Conservation (phyloP, 2,329 filamentous ascomycete species). For the Fusarium devonianum region DNA sequence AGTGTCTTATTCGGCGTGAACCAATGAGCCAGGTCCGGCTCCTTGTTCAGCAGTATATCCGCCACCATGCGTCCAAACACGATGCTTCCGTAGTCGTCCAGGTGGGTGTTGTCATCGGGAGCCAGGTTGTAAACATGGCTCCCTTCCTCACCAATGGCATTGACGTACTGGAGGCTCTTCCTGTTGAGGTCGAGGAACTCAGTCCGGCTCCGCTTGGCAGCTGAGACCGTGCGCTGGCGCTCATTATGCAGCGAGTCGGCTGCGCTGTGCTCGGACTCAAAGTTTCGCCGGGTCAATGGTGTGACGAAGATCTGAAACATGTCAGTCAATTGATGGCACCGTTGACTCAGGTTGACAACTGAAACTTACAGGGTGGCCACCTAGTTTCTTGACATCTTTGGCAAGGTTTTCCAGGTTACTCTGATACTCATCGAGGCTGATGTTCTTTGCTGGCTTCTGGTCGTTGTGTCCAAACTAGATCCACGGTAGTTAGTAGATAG, state of each 20-base stretch:
- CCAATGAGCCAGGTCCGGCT: not conserved
- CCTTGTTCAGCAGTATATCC: not conserved
- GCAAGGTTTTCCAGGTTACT: not conserved
- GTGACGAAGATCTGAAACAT: not conserved
- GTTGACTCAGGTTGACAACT: not conserved
- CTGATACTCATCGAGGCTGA: slow-evolving; percentile 2
- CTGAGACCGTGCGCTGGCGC: not conserved
- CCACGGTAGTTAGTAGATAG: not conserved
- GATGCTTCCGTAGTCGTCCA: not conserved
- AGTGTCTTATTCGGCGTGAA: not conserved
- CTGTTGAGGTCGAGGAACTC: slow-evolving; percentile 1
- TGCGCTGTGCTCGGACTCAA: not conserved
- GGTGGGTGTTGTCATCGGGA: not conserved
- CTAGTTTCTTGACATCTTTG: not conserved
- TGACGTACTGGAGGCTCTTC: not conserved
- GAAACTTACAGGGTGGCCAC: not conserved
- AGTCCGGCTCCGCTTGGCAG: not conserved
- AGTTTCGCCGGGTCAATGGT: not conserved
- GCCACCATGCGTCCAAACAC: slow-evolving; percentile 9
- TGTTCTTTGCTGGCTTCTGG: not conserved
- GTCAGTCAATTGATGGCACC: not conserved
- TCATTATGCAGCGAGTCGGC: not conserved
- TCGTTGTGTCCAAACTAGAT: slow-evolving; percentile 4
- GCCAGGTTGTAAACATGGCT: not conserved
- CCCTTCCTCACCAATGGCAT: not conserved